Base-by-base conservation (phyloP, 768 basidiomycete genomes). In the Boletus tomentosulus region DNA sequence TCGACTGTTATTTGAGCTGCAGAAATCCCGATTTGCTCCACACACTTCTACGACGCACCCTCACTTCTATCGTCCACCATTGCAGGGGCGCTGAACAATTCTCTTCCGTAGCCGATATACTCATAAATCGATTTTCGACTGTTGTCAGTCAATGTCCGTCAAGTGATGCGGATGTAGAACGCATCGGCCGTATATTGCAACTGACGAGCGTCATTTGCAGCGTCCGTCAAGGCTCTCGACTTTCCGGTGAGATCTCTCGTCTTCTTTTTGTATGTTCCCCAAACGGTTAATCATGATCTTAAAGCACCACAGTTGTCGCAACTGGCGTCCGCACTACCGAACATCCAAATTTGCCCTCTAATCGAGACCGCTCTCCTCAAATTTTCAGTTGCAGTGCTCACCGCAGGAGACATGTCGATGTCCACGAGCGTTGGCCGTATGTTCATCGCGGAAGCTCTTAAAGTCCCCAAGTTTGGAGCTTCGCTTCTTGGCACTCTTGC, bases 41-140 rank as follows among this genome's bases (percentile, higher is more conserved):
- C 54, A 82, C 76, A 0, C 76, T 90, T 27, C 64, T 90, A 31
- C 85, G 88, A 9, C 83, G 92, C 33, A 73, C 86, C 1, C 71
- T 92, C 2, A 95, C 92, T 0, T 85, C 92, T 1, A 71, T 92
- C 11, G 82, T 88, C 19, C 94, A 96, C 63, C 92, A 96, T 61
- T 85, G 86, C 67, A 86, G 86, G 58, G 76, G 76, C 24, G 70
- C 86, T 1, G 83, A 87, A 24, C 79, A 85, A 46, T 92, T 88
- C 64, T 64, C 77, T 5, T 62, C 77, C 0, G 59, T 90, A 2
- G 77, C 78, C 2, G 82, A 88, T 16, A 59, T 80, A 10, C 59
- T 92, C 4, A 64, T 83, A 1, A 65, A 73, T 28, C 69, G 71
- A 39, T 73, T 82, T 52, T 57, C 64, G 13, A 41, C 60, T 1